A percentile compares a stretch with the other conserved stretches of the same genome.
Conservation (phyloP, 2,329 filamentous ascomycete genomes). For the Fusarium pseudoanthophilum region DNA sequence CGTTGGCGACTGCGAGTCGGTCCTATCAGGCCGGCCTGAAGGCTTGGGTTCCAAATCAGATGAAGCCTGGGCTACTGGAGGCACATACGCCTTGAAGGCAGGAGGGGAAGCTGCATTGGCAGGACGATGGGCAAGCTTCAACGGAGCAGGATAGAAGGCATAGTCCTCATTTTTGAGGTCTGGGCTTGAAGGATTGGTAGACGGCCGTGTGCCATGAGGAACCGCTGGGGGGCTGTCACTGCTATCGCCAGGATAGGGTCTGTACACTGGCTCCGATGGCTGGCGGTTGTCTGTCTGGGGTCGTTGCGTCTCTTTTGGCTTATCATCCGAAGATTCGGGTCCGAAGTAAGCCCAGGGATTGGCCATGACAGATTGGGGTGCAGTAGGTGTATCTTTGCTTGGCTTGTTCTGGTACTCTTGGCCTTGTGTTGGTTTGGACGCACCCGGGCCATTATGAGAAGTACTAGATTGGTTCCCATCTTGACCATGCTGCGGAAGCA, state of each 20-base stretch:
- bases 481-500: conserved; percentile 8
- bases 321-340: conserved; percentile 25
- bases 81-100: conserved; percentile 45
- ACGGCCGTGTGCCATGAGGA: conserved; percentile 30
- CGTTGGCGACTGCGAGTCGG: conserved; percentile 37
- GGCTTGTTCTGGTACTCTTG: conserved; percentile 7
- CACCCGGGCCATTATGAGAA: conserved; percentile 45
- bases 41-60: conserved; percentile 21
- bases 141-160: conserved; percentile 43
- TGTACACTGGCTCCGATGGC: conserved; percentile 26
- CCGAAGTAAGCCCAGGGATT: conserved; percentile 52
- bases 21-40: conserved; percentile 14
- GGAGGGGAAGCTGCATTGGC: conserved; percentile 35
- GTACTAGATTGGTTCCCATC: conserved; percentile 7
- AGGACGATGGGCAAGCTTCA: conserved; percentile 43
- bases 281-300: conserved; percentile 8
- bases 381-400: conserved; percentile 3
- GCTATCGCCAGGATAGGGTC: conserved; percentile 27
- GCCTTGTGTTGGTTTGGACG: conserved; percentile 2
- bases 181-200: conserved; percentile 20
- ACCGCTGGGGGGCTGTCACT: conserved; percentile 19
- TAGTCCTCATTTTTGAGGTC: conserved; percentile 8
- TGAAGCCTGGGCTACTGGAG: conserved; percentile 32
- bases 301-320: neutral
- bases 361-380: conserved; percentile 31